Base-by-base conservation (phyloP, 441 rosid species). In the Adansonia rubrostipa region DNA sequence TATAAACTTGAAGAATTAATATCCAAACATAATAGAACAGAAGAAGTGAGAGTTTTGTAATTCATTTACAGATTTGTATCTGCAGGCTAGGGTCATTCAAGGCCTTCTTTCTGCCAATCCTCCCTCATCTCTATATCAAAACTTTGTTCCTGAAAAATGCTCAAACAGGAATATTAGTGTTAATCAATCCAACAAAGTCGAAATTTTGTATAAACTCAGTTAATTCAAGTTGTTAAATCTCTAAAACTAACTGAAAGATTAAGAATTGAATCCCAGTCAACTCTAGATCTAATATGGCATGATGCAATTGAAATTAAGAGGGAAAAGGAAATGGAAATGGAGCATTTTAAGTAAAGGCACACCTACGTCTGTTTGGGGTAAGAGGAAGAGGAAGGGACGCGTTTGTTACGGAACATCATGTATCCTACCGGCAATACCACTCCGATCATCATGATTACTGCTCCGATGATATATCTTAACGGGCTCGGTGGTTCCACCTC, bases 341-440 rank as follows among this genome's bases (percentile, higher is more conserved):
- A 61, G 45, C 11, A n/a, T 3, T 24, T 14, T 47, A 82, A 53
- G 84, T 50, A 85, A 89, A 84, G 85, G 98, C 97, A 90, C 88
- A 92, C 97, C 99, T 97, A 97, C 98, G 98, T 97, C 97, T 95
- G 99, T 88, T 97, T 96, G 87, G 99, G 86, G 83, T 94, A 96
- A n/a, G 97, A 89, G 61, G 98, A 89, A 28, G 93, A 84, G 70
- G 93, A 91, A 36, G 94, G 97, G 61, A 83, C 97, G 53, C 98
- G 97, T 87, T 97, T 95, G 91, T 50, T 94, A n/a, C 97, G 95
- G 83, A 96, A 92, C 99, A 94, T 93, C 99, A 92, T 92, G 90
- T 92, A 96, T 75, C 99, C 99, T 64, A 93, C 92, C 65, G 99
- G 99, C 71, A 96, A 84, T 45, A 96, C 99, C 13, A 94, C 98